These are phyloP conservation scores for Blepharisma stoltei DNA, from an alignment of 73 alveolate species.

Conservation along the genomic window DNA sequence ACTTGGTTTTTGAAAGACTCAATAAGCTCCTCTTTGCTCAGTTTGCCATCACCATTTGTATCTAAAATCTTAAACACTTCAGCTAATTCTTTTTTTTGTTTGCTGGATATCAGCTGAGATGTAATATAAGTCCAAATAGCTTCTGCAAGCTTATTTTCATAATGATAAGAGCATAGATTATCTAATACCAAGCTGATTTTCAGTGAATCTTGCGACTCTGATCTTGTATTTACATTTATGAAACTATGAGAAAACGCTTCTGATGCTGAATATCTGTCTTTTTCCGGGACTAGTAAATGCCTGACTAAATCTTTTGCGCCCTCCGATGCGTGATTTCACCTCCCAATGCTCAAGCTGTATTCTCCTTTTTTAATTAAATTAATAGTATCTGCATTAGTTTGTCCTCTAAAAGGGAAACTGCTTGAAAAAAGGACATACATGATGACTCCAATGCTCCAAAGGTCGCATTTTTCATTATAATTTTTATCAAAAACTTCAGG, in stretches of 20 bases:
- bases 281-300: background rate
- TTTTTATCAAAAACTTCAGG: constrained; percentile 3
- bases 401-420: background rate
- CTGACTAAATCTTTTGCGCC: background rate
- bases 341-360: background rate
- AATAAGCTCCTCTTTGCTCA: too few relatives aligned
- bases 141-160: too few relatives aligned
- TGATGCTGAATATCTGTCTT: constrained; percentile 24
- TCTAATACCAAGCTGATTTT: too few relatives aligned
- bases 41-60: too few relatives aligned
- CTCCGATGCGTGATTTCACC: background rate
- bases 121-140: too few relatives aligned
- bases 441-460: constrained; percentile 19
- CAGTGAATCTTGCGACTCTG: too few relatives aligned
- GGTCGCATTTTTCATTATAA: constrained; percentile 21
- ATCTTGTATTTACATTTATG: too few relatives aligned
- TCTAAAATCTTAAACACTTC: too few relatives aligned
- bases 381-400: constrained; percentile 2
- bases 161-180: too few relatives aligned
- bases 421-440: background rate
- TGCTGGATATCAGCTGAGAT: too few relatives aligned
- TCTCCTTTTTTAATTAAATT: background rate
- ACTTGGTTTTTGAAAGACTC: too few relatives aligned
- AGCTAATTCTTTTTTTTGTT: too few relatives aligned
- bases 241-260: constrained; percentile 18